Conservation (phyloP, 2,329 filamentous ascomycete genomes). For the Teratosphaeria pseudoeucalypti region DNA sequence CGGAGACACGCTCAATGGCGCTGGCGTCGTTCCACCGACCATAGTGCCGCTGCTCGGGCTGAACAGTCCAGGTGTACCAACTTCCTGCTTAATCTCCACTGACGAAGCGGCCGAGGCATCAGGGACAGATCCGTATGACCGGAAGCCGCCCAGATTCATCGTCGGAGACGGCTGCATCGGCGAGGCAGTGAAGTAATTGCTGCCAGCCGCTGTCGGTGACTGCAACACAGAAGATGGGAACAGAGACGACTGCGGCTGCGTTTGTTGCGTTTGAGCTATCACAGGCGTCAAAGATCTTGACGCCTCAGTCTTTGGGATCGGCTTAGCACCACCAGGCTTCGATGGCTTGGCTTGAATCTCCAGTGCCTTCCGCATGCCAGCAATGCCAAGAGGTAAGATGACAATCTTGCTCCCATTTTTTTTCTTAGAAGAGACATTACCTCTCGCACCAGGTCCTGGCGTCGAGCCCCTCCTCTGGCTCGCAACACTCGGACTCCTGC, state of each 20-base stretch:
- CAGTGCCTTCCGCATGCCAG: conserved; percentile 6
- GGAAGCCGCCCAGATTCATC: conserved; percentile 17
- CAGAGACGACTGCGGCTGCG: neutral
- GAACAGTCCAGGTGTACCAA: neutral
- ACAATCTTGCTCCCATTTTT: neutral
- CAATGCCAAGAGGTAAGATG: conserved; percentile 3
- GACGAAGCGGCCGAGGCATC: neutral
- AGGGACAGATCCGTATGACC: conserved; percentile 10
- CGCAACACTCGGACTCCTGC: conserved; percentile 7
- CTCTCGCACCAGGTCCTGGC: conserved; percentile 1
- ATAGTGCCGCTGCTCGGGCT: neutral
- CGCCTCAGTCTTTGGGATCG: neutral
- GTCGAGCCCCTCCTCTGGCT: conserved; percentile 5
- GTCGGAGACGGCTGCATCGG: conserved; percentile 2
- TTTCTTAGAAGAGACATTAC: conserved; percentile 1
- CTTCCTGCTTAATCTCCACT: conserved; percentile 5
- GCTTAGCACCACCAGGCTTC: conserved; percentile 3
- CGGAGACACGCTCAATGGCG: conserved; percentile 2
- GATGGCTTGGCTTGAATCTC: conserved; percentile 12
- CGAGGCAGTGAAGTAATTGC: conserved; percentile 8
- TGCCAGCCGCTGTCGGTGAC: conserved; percentile 5
- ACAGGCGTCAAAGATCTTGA: conserved; percentile 6
- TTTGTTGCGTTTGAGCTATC: neutral
- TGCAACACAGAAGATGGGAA: conserved; percentile 3
- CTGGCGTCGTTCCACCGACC: neutral